Evolutionary conservation across 2,329 filamentous ascomycete species (phyloP), one percentile per base, ranked within the genome.

Genomic region (Exserohilum rostratum): DNA sequence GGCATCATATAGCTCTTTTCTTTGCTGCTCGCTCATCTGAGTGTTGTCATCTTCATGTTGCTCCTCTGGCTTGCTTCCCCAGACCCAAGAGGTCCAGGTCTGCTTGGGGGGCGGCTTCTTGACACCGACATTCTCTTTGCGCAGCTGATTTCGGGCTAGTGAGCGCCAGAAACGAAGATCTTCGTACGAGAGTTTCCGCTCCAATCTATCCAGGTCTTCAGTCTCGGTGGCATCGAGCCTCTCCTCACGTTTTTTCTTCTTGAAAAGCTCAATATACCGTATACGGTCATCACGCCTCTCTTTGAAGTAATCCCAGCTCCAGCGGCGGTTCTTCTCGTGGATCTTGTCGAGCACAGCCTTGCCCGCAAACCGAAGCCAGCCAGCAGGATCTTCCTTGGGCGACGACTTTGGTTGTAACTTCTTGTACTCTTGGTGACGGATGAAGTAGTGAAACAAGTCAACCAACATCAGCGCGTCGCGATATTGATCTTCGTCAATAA

Each of bases 161-260:
- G 95, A 98, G 60, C 95, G 85, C 93, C 95, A 99, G 78, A 99
- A 99, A 4, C 95, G 89, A 48, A 99, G 82, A 71, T 99, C 96
- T 74, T 99, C 95, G 71, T 99, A 99, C 30, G 84, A 87, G 2
- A 96, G 82, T 72, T 97, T 97, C 80, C 85, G 86, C 73, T 99
- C 95, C 2, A 99, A 82, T 44, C 82, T 82, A 38, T 88, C 85
- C 1, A 97, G 72, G 34, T 93, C 90, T 39, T 88, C 86, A 1
- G 76, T 81, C 64, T 99, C 95, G 6, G 87, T 81, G 0, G 87
- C 74, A 0, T 86, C 83, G 10, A 97, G 78, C 50, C 80, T 80
- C 64, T 88, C 84, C 56, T 90, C 89, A 57, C 87, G 86, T 65
- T 85, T 87, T 75, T 87, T 90, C 79, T 96, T 97, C 77, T 98